phyloP scores from a whole-genome alignment of 2,329 filamentous ascomycete genomes.

The Fusarium gaditjirri region DNA sequence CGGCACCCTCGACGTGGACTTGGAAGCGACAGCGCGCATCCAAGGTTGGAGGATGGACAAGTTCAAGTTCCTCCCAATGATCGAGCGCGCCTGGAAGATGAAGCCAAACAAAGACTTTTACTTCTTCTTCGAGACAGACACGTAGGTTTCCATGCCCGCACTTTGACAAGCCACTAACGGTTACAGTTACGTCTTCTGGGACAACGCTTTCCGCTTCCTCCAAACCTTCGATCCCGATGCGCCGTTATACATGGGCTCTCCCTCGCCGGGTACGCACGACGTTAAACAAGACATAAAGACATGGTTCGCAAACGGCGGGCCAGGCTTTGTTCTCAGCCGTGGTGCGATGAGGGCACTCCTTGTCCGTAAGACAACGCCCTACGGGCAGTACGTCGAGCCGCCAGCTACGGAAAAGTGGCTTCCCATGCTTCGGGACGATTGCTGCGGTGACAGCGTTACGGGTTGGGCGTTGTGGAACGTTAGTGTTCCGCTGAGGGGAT shows the following conservation, averaged over 20 bases:
- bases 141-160: slow-evolving; percentile 48
- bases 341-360: slow-evolving; percentile 57
- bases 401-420: slow-evolving; percentile 54
- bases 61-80: slow-evolving; percentile 67
- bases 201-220: slow-evolving; percentile 61
- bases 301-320: slow-evolving; percentile 62
- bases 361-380: slow-evolving; percentile 43
- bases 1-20: slow-evolving; percentile 47
- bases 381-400: slow-evolving; percentile 53
- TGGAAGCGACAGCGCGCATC: slow-evolving; percentile 46
- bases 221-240: slow-evolving; percentile 57
- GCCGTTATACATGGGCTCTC: slow-evolving; percentile 61
- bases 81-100: slow-evolving; percentile 60
- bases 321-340: slow-evolving; percentile 58
- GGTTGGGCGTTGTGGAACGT: slow-evolving; percentile 59
- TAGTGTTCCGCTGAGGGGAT: slow-evolving; percentile 57
- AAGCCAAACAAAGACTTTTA: slow-evolving; percentile 64
- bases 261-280: slow-evolving; percentile 53
- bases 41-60: slow-evolving; percentile 65
- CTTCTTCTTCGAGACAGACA: slow-evolving; percentile 67
- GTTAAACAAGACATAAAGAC: slow-evolving; percentile 47
- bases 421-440: slow-evolving; percentile 56
- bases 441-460: slow-evolving; percentile 63
- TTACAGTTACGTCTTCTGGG: slow-evolving; percentile 46
- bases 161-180: slow-evolving; percentile 1